Conservation (phyloP, 2,329 filamentous ascomycete species). For the Fusarium sp. region DNA sequence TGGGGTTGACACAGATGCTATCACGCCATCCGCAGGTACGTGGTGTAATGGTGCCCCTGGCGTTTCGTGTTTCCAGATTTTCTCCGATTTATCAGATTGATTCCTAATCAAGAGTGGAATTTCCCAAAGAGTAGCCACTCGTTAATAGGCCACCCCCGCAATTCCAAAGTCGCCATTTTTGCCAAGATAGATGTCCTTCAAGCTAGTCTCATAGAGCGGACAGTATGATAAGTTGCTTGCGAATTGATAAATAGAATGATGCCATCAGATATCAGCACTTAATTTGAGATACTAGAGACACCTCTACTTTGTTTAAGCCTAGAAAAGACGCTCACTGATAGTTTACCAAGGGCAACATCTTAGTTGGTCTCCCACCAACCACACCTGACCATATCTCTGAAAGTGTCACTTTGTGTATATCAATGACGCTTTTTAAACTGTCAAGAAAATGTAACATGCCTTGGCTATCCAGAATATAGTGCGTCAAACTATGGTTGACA, state of each 20-base stretch:
- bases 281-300: not conserved
- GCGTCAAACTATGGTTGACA: not conserved
- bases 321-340: not conserved
- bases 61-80: not conserved
- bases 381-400: not conserved
- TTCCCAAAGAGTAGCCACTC: not conserved
- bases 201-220: not conserved
- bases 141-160: not conserved
- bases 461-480: no score
- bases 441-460: no score
- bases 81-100: not conserved
- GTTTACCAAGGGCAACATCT: not conserved
- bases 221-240: not conserved
- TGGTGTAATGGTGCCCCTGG: not conserved
- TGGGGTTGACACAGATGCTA: not conserved
- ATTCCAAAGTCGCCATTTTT: not conserved
- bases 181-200: not conserved
- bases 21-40: slow-evolving; percentile 3
- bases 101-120: not conserved
- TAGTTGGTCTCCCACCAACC: not conserved
- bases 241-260: not conserved
- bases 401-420: no score
- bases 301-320: not conserved
- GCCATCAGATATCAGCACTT: not conserved
- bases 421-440: no score